These are phyloP conservation scores for barley (Hordeum vulgare) DNA, from an alignment of 176 grass and related monocot species.

Conservation along the genomic window MorexV3_pseudomolecules_assembly NC_058522.1:102749213-102749712, in stretches of 20 bases:
- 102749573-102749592: neutral
- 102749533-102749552: neutral
- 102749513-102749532: neutral
- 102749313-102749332: neutral
- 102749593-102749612: neutral
- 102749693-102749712: conserved; percentile 36
- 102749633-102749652: neutral
- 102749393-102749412: neutral
- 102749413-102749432: neutral
- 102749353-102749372: neutral
- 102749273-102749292: neutral
- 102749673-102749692: neutral
- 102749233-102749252: neutral
- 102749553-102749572: neutral
- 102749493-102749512: neutral
- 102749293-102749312: neutral
- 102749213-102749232: neutral
- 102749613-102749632: neutral
- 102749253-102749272: neutral
- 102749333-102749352: neutral
- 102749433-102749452: neutral
- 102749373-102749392: neutral
- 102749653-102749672: neutral
- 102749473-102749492: neutral
- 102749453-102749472: neutral